Base-by-base conservation (phyloP, 192 early-diverging fungal species). In the Dispira simplex region DNA sequence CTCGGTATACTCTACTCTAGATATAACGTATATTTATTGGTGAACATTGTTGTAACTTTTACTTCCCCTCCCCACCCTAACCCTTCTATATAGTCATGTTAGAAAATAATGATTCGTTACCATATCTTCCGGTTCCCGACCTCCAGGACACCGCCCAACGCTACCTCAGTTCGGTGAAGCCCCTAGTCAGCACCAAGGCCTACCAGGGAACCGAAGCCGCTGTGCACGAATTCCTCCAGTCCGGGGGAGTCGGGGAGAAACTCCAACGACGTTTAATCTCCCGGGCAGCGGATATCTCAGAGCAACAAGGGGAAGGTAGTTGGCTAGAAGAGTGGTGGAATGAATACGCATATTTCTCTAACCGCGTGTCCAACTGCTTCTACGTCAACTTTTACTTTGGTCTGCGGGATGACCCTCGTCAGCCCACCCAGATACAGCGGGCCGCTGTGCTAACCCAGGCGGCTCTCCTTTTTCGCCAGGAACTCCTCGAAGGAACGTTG, bases 391-490 rank as follows among this genome's bases (percentile, higher is more conserved):
- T 70, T 60, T 73, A 68, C 59, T 74, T 79, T 66, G 77, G 77
- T 3, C 75, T 79, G 66, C 77, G 74, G 60, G 58, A 64, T 66
- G 72, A 73, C 6, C 65, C 62, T 11, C 67, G 62, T 54, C 12
- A 62, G 28, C 64, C 45, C 2, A 58, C 14, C 12, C 77, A 79
- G 67, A 51, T 72, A 13, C 63, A 49, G 9, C 73, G 85, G 56
- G 85, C 87, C 11, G 85, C 87, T 13, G 56, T 73, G n/a, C 68
- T 89, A 27, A 80, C 84, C 13, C 73, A 80, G 45, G 83, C 77
- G 55, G 83, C 87, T 0, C 58, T 85, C 62, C 75, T 77, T 39
- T 86, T 89, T 69, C 70, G 83, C 46, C 65, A 70, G 11, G 64
- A 70, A 13, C 73, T 87, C 23, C 77, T 75, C 49, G 81, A 78